Percentiles rank a stretch among this genome's conserved stretches.
Evolutionary conservation across 1,139 yeast species (phyloP).

Genomic region (Saccharomyces hybrid): DNA sequence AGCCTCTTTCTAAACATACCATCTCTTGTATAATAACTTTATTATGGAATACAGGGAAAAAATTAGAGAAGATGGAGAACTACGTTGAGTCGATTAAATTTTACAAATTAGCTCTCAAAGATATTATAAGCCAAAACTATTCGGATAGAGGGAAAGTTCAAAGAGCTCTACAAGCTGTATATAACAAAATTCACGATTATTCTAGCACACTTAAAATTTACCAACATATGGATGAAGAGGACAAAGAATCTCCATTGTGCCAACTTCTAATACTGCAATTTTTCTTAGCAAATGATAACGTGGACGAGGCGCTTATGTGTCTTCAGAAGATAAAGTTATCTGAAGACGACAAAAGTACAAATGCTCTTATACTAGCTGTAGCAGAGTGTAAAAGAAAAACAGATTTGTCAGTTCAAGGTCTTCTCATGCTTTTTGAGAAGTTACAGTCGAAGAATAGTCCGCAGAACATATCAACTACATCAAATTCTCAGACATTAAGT

Average conservation of each 20-base stretch:
- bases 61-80: slow-evolving; percentile 16
- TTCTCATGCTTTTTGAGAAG: slow-evolving; percentile 15
- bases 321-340: slow-evolving; percentile 12
- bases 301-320: slow-evolving; percentile 6
- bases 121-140: slow-evolving; percentile 14
- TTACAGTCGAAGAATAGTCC: slow-evolving; percentile 5
- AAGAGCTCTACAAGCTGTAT: slow-evolving; percentile 17
- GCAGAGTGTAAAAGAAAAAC: slow-evolving; percentile 17
- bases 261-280: slow-evolving; percentile 14
- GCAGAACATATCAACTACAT: not conserved
- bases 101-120: slow-evolving; percentile 15
- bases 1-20: slow-evolving; percentile 10
- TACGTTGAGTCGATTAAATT: slow-evolving; percentile 12
- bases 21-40: slow-evolving; percentile 20
- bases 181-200: slow-evolving; percentile 9
- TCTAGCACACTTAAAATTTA: slow-evolving; percentile 9
- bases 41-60: slow-evolving; percentile 25
- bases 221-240: slow-evolving; percentile 10
- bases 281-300: slow-evolving; percentile 5
- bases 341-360: slow-evolving; percentile 11
- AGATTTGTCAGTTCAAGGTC: slow-evolving; percentile 12
- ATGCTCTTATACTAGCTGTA: slow-evolving; percentile 18
- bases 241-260: slow-evolving; percentile 15
- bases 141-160: slow-evolving; percentile 20
- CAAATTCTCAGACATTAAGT: slow-evolving; percentile 12